Percentiles rank a stretch among this genome's conserved stretches.
These are phyloP conservation scores for Sonneratia alba DNA, from an alignment of 345 rosid species.

Conservation along the genomic window DNA sequence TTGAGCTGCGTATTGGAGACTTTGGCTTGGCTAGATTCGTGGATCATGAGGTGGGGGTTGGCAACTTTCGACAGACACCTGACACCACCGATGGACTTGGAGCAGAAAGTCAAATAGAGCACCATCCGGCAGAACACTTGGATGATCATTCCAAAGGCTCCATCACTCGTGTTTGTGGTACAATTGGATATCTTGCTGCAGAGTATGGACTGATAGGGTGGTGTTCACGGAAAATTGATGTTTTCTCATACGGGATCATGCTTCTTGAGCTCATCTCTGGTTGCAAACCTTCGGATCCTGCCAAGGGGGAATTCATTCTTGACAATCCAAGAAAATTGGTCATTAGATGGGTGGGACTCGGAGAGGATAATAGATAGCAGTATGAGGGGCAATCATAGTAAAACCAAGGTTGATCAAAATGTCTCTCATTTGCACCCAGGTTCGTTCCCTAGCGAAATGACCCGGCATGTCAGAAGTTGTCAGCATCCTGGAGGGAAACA, in stretches of 20 bases:
- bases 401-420: constrained; percentile 7
- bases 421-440: not conserved
- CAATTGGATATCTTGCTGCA: not conserved
- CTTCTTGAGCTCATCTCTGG: constrained; percentile 10
- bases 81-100: not conserved
- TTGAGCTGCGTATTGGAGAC: constrained; percentile 4
- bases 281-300: no score
- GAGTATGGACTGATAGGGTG: not conserved
- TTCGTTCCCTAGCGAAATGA: not conserved
- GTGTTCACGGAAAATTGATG: constrained; percentile 7
- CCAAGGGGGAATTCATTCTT: no score
- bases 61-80: not conserved
- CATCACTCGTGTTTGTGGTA: not conserved
- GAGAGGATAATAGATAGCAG: not conserved
- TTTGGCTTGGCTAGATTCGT: constrained; percentile 7
- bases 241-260: constrained; percentile 4
- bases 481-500: constrained; percentile 4
- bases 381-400: not conserved
- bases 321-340: no score
- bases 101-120: not conserved
- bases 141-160: not conserved
- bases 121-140: not conserved
- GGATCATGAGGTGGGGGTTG: not conserved
- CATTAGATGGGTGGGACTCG: not conserved
- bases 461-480: constrained; percentile 2